These are phyloP conservation scores for Colletotrichum sublineola DNA, from an alignment of 2,329 filamentous ascomycete genomes.

Conservation along the genomic window DNA sequence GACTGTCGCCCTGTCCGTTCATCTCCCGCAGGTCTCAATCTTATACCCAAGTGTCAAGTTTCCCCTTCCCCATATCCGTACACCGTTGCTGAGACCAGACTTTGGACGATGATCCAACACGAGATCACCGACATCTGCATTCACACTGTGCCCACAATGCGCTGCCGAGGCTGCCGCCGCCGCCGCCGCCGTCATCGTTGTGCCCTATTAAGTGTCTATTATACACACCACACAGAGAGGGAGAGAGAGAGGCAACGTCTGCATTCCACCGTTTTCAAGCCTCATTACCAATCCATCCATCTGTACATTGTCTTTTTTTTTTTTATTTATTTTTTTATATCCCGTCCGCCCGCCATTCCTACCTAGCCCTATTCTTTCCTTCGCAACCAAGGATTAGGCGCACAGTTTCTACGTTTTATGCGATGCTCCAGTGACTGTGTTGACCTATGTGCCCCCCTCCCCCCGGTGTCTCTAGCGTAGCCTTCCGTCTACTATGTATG, in stretches of 20 bases:
- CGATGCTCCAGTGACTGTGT: constrained; percentile 21
- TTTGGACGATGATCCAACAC: constrained; percentile 38
- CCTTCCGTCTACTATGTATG: background rate
- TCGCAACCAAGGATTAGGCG: constrained; percentile 32
- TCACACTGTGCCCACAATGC: constrained; percentile 19
- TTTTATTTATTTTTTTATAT: too few species aligned
- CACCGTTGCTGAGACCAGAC: constrained; percentile 7
- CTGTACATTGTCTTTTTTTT: background rate
- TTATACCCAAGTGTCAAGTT: constrained; percentile 33
- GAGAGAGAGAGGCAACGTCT: background rate
- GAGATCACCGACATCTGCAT: constrained; percentile 25
- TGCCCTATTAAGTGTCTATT: constrained; percentile 7
- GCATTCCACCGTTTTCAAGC: constrained; percentile 29
- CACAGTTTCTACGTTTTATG: constrained; percentile 30
- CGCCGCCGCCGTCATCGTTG: constrained; percentile 6
- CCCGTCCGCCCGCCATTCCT: background rate
- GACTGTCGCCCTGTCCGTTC: constrained; percentile 23
- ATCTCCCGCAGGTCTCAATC: constrained; percentile 28
- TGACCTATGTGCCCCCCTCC: constrained; percentile 24
- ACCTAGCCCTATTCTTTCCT: background rate
- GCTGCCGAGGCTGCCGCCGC: constrained; percentile 9
- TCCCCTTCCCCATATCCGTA: constrained; percentile 3
- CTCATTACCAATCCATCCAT: constrained; percentile 18
- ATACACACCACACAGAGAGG: background rate
- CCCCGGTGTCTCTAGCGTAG: constrained; percentile 20